Conservation (phyloP, 345 rosid genomes). For the Clarkia xantiana region DNA sequence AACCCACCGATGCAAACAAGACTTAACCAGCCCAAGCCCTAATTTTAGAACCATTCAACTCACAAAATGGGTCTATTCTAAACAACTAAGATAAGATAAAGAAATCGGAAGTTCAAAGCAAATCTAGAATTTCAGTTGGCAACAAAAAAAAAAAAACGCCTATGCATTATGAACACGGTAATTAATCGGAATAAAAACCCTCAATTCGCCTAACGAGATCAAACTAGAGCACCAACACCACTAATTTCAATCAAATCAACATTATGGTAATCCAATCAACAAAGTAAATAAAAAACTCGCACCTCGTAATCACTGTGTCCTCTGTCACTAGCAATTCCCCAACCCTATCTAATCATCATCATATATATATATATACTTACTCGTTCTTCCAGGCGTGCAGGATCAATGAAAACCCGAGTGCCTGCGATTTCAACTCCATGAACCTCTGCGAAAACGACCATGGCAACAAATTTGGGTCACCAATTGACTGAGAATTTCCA, state of each 20-base stretch:
- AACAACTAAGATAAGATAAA: too few relatives aligned
- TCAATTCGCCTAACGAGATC: too few relatives aligned
- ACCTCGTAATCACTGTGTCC: constrained; percentile 16
- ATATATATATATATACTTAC: constrained; percentile 17
- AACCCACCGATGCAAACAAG: too few relatives aligned
- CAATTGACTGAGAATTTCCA: too few relatives aligned
- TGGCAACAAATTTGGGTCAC: not conserved
- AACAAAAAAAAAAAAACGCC: too few relatives aligned
- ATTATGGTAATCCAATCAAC: constrained; percentile 19
- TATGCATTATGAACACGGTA: too few relatives aligned
- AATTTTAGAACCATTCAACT: too few relatives aligned
- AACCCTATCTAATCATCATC: not conserved
- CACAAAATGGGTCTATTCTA: too few relatives aligned
- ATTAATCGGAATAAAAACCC: too few relatives aligned
- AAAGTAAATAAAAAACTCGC: constrained; percentile 22
- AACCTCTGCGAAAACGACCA: constrained; percentile 57
- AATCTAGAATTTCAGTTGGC: too few relatives aligned
- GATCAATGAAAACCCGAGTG: constrained; percentile 61
- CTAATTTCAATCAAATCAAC: constrained; percentile 18
- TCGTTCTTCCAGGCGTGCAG: constrained; percentile 93
- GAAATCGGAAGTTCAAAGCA: too few relatives aligned
- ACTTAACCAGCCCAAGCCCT: too few relatives aligned
- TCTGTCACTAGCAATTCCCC: not conserved
- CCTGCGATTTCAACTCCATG: constrained; percentile 39
- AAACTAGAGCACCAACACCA: constrained; percentile 10